phyloP scores from a whole-genome alignment of 495 filamentous ascomycete species.

The Emericellopsis terricola region DNA sequence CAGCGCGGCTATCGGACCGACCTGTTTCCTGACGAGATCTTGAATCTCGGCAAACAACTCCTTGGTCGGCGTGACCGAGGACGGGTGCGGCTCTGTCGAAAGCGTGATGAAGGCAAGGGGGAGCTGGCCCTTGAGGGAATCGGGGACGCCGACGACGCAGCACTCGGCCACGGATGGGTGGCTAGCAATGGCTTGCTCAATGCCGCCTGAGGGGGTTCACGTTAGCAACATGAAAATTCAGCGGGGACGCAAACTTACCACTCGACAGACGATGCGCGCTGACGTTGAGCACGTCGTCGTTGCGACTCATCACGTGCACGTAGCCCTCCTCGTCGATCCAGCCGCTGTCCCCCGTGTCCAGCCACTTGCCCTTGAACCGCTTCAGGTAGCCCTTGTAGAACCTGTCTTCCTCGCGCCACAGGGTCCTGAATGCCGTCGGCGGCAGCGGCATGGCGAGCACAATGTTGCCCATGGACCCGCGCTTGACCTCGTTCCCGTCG shows the following conservation, averaged over 20 bases:
- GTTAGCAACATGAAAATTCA: too few species aligned
- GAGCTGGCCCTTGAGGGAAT: constrained; percentile 70
- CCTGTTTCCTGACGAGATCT: constrained; percentile 52
- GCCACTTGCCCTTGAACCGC: constrained; percentile 60
- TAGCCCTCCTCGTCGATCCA: constrained; percentile 70
- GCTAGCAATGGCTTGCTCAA: constrained; percentile 77
- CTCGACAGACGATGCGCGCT: constrained; percentile 86
- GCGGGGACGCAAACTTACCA: constrained; percentile 28
- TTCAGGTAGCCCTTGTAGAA: constrained; percentile 72
- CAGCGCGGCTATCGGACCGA: constrained; percentile 70
- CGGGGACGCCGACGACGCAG: constrained; percentile 71
- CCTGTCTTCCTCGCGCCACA: constrained; percentile 69
- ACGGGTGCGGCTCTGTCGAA: constrained; percentile 25
- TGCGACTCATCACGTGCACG: constrained; percentile 69
- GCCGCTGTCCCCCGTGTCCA: constrained; percentile 85
- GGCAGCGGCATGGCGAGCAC: constrained; percentile 67
- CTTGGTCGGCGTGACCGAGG: constrained; percentile 23
- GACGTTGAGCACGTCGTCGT: constrained; percentile 90
- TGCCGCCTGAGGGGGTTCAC: constrained; percentile 53
- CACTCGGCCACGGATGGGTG: constrained; percentile 65
- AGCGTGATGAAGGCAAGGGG: constrained; percentile 76
- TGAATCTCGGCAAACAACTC: constrained; percentile 38
- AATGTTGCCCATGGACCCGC: constrained; percentile 76
- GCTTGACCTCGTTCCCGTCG: constrained; percentile 44
- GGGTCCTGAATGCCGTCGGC: constrained; percentile 66